Percentiles rank a stretch among this genome's conserved stretches.
phyloP scores from a whole-genome alignment of 2,329 filamentous ascomycete genomes.

The Fusarium brachygibbosum region DNA sequence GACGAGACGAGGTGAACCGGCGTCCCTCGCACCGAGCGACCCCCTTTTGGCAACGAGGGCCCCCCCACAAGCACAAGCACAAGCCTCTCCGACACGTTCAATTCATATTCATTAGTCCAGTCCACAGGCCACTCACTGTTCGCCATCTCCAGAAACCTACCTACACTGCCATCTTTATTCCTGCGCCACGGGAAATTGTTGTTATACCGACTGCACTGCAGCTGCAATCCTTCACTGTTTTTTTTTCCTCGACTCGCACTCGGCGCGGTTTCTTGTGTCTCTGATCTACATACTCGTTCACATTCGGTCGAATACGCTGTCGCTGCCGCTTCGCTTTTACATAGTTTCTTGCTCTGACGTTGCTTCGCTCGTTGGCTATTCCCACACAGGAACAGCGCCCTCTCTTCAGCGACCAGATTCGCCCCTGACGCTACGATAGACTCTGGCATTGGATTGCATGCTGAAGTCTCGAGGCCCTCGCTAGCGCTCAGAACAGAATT shows the following conservation, averaged over 20 bases:
- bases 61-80: conserved; percentile 43
- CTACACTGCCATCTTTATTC: conserved; percentile 51
- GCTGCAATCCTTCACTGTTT: conserved; percentile 17
- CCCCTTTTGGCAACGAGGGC: conserved; percentile 49
- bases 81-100: conserved; percentile 46
- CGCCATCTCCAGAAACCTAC: conserved; percentile 42
- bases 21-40: conserved; percentile 51
- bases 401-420: conserved; percentile 38
- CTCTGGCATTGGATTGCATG: conserved; percentile 45
- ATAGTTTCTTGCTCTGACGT: conserved; percentile 32
- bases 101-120: conserved; percentile 26
- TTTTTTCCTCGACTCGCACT: conserved; percentile 17
- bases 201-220: conserved; percentile 40
- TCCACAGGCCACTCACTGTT: conserved; percentile 33
- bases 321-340: conserved; percentile 29
- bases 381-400: conserved; percentile 47
- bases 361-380: conserved; percentile 38
- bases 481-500: conserved; percentile 17
- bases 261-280: conserved; percentile 37
- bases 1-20: conserved; percentile 47
- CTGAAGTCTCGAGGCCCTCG: conserved; percentile 34
- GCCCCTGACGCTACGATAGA: conserved; percentile 36
- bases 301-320: conserved; percentile 37
- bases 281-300: conserved; percentile 6
- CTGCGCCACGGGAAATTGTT: conserved; percentile 42